Percentiles rank a stretch among this genome's conserved stretches.
phyloP scores from a whole-genome alignment of 2,329 filamentous ascomycete genomes.

The Madurella fahalii region DNA sequence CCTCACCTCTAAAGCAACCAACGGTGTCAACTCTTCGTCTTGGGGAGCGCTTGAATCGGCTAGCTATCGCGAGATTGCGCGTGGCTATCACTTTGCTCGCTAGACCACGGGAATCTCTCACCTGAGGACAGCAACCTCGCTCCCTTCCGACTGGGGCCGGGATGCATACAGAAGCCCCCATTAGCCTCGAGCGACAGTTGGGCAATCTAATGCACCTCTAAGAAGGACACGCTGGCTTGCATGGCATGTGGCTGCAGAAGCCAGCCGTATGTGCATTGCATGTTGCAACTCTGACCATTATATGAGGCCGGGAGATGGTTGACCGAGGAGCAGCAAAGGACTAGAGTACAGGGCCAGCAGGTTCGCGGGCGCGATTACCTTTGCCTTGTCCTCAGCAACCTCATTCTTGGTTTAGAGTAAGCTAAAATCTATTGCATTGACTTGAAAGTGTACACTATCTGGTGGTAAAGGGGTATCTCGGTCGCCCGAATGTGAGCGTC shows the following conservation, averaged over 20 bases:
- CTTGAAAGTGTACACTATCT: too few species aligned
- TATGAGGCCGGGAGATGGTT: background rate
- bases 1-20: background rate
- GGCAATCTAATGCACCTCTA: background rate
- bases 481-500: too few species aligned
- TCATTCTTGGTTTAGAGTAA: too few species aligned
- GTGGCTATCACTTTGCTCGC: constrained; percentile 21
- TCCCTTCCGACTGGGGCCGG: background rate
- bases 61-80: constrained; percentile 15
- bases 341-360: too few species aligned
- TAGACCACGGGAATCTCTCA: background rate
- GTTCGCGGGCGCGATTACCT: too few species aligned
- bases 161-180: background rate
- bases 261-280: background rate
- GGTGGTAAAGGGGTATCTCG: too few species aligned
- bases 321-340: background rate
- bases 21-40: background rate
- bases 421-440: too few species aligned
- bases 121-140: background rate
- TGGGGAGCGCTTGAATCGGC: constrained; percentile 17
- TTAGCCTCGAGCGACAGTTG: background rate
- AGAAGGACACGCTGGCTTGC: background rate
- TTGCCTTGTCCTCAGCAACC: too few species aligned
- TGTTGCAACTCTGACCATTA: background rate
- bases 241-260: constrained; percentile 1